Base-by-base conservation (phyloP, 140 eudicot species). In the Senecio squalidus region DNA sequence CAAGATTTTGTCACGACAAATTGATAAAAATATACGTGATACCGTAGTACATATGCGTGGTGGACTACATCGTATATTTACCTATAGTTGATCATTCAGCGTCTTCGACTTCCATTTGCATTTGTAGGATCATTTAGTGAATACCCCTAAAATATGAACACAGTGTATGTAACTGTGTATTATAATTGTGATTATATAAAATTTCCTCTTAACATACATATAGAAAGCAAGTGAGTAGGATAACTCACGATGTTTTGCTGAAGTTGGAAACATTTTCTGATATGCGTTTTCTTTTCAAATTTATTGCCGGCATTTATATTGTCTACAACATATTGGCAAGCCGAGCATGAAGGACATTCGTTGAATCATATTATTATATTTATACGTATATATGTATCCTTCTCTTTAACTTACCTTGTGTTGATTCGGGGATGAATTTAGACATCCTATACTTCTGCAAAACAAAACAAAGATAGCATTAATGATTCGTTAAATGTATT, bases 371-470 rank as follows among this genome's bases (percentile, higher is more conserved):
- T n/a, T n/a, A n/a, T n/a, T n/a, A n/a, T n/a, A n/a, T n/a, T n/a
- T n/a, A n/a, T 28, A 4, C 36, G 14, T 18, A 4, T 34, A n/a
- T 11, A 22, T 58, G 4, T 36, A 8, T 57, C 18, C 2, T 25
- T 38, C 31, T n/a, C 10, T 41, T 27, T 10, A 34, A 53, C 22
- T 76, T 64, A 76, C 86, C 75, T 46, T 38, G 56, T 13, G 79
- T 55, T 0, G 80, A 61, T 62, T 83, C 92, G 14, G 81, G 84
- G 26, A 78, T 66, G 57, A 73, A 80, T 48, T 79, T 74, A 1
- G 84, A 73, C 84, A 80, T 79, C 74, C 92, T 66, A 73, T 79
- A 80, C 57, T 83, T 83, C 92, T 83, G 82, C 33, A 65, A 55
- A 53, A 53, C 61, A 20, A 43, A n/a, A 60, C 16, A 60, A 43